phyloP scores from a whole-genome alignment of 169 alveolate species.

The Cyclospora cayetanensis region DNA sequence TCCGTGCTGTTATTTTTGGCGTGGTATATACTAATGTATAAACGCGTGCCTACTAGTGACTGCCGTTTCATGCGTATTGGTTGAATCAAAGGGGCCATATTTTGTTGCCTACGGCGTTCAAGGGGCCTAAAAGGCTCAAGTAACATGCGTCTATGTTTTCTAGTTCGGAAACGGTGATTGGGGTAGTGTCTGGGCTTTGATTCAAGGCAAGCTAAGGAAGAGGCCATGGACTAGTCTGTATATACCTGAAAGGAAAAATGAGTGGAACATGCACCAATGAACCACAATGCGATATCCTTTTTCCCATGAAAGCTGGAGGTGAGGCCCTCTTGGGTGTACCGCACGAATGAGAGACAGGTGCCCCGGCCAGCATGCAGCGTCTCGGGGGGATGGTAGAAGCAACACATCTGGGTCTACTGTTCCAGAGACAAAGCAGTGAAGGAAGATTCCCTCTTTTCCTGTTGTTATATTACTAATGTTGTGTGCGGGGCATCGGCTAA shows the following conservation, averaged over 20 bases:
- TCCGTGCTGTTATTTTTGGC: too few relatives aligned
- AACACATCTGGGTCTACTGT: background rate
- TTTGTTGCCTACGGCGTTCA: too few relatives aligned
- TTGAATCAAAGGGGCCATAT: too few relatives aligned
- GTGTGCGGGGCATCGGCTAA: background rate
- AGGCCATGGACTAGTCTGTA: background rate
- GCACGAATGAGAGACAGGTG: too few relatives aligned
- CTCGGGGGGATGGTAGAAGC: background rate
- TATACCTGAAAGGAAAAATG: background rate
- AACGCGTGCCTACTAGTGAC: too few relatives aligned
- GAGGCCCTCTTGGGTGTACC: too few relatives aligned
- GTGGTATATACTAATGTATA: too few relatives aligned
- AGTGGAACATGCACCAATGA: background rate
- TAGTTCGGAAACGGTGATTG: too few relatives aligned
- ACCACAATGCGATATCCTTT: background rate
- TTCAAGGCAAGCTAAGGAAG: background rate
- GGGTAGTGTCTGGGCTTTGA: background rate
- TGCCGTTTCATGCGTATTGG: too few relatives aligned
- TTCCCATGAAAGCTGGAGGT: too few relatives aligned
- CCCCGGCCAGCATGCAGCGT: conserved; percentile 51
- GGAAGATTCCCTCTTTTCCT: background rate
- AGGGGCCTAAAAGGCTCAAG: too few relatives aligned
- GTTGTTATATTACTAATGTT: background rate
- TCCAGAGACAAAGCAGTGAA: background rate
- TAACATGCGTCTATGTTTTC: too few relatives aligned